Evolutionary conservation across 2,329 filamentous ascomycete species (phyloP), one percentile per base, ranked within the genome.

Genomic region (Mycogone perniciosa): DNA sequence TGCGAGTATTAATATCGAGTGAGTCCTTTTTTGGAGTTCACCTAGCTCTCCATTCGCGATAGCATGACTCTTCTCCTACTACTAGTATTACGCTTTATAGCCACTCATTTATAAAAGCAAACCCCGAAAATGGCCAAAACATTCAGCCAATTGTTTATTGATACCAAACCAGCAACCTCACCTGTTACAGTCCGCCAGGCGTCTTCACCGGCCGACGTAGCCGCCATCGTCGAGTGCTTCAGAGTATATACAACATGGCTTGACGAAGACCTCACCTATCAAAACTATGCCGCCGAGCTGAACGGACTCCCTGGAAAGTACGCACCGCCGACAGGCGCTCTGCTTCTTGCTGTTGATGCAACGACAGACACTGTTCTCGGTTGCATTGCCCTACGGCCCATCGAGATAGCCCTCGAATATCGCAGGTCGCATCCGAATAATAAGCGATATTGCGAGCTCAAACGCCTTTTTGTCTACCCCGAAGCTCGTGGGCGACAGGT

Each of bases 401-500:
- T 63, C 26, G 39, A 53, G 2, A 44, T 62, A 0, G 51, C 56
- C 7, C 4, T 53, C 1, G 34, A 52, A 3, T 61, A 59, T 31
- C 11, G 41, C 0, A 38, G n/a, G 27, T 44, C 37, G 3, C 50
- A 31, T 5, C 11, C 5, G 2, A n/a, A 2, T 2, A 31, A 50
- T 5, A 31, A 40, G 4, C 50, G 48, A 20, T 60, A 59, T 43
- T 61, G 61, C 30, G 62, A 64, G 35, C 42, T 64, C 13, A 64
- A 63, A 37, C 51, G 62, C 7, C 52, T 64, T 2, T 64, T 59
- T 41, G 57, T 64, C 5, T 63, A 63, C 13, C 62, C 62, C 0
- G 60, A 56, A 35, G 60, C 58, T 3, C 49, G 62, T 9, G 62
- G 62, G 5, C 51, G 59, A 6, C 56, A 52, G 3, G 54, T 63